Conservation (phyloP, 371 early-diverging fungal genomes). For the Syncephalastrum racemosum region DNA sequence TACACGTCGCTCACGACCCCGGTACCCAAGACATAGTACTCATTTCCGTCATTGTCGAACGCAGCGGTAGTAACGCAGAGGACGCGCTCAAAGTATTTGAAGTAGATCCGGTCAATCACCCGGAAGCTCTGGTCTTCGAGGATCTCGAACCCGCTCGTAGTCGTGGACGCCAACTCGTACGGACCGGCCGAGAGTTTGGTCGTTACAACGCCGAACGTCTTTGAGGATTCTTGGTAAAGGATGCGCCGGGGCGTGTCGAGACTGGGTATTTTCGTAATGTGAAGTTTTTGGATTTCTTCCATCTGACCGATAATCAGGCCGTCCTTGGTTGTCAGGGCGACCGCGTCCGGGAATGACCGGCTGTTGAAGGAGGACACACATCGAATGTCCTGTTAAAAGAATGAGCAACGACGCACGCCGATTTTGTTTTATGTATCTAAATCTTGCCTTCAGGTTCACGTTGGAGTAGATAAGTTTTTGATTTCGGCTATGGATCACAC, state of each 20-base stretch:
- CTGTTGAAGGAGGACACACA: constrained; percentile 71
- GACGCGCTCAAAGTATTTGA: constrained; percentile 49
- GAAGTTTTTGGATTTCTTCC: constrained; percentile 88
- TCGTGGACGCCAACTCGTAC: constrained; percentile 18
- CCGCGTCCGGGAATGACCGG: constrained; percentile 57
- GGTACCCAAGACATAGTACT: constrained; percentile 63
- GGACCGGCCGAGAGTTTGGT: constrained; percentile 32
- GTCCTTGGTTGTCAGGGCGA: constrained; percentile 70
- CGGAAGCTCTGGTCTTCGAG: constrained; percentile 71
- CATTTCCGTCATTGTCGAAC: constrained; percentile 43
- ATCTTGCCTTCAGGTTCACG: constrained; percentile 77
- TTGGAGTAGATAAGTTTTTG: constrained; percentile 81
- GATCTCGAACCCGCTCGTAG: constrained; percentile 57
- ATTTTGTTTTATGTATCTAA: not conserved
- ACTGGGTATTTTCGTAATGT: constrained; percentile 75
- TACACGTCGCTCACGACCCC: constrained; percentile 50
- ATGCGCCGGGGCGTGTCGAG: constrained; percentile 77
- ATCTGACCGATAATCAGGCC: constrained; percentile 77
- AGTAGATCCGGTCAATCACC: constrained; percentile 45
- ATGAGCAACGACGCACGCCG: not conserved
- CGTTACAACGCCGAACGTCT: constrained; percentile 67
- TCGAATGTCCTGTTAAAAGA: constrained; percentile 51
- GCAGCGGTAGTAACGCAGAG: constrained; percentile 29
- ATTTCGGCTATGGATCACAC: constrained; percentile 75
- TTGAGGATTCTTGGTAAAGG: constrained; percentile 56